Evolutionary conservation across 1,139 yeast species (phyloP).

Genomic region (Taphrina sp.): DNA sequence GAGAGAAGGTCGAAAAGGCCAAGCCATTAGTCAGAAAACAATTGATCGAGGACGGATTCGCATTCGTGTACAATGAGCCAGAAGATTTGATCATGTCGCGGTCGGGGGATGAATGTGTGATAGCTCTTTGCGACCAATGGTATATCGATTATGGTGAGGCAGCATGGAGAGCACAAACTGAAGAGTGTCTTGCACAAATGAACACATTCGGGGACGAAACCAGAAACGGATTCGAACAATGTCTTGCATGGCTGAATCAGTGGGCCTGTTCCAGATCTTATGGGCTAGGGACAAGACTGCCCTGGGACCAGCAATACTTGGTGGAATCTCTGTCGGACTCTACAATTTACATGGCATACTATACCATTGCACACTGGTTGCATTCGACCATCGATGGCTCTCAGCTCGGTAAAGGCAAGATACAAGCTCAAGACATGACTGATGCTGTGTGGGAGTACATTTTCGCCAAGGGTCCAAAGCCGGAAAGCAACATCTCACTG

Average conservation of each 20-base stretch:
- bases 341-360: slow-evolving; percentile 92
- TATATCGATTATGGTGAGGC: slow-evolving; percentile 97
- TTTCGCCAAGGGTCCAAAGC: slow-evolving; percentile 66
- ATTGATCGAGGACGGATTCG: slow-evolving; percentile 70
- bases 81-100: slow-evolving; percentile 86
- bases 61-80: slow-evolving; percentile 91
- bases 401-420: slow-evolving; percentile 66
- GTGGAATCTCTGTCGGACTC: slow-evolving; percentile 96
- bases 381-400: slow-evolving; percentile 86
- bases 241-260: slow-evolving; percentile 91
- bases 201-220: slow-evolving; percentile 81
- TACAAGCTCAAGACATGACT: slow-evolving; percentile 81
- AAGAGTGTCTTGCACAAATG: slow-evolving; percentile 75
- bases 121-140: slow-evolving; percentile 98
- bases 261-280: slow-evolving; percentile 98
- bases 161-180: slow-evolving; percentile 79
- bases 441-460: slow-evolving; percentile 92
- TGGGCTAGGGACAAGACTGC: slow-evolving; percentile 92
- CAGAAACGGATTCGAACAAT: slow-evolving; percentile 89
- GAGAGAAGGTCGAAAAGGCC: slow-evolving; percentile 87
- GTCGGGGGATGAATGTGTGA: slow-evolving; percentile 96
- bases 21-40: slow-evolving; percentile 84
- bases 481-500: slow-evolving; percentile 55
- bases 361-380: slow-evolving; percentile 82
- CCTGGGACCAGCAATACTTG: slow-evolving; percentile 94